Base-by-base conservation (phyloP, 495 filamentous ascomycete species). In the Penicillium ucsense region DNA sequence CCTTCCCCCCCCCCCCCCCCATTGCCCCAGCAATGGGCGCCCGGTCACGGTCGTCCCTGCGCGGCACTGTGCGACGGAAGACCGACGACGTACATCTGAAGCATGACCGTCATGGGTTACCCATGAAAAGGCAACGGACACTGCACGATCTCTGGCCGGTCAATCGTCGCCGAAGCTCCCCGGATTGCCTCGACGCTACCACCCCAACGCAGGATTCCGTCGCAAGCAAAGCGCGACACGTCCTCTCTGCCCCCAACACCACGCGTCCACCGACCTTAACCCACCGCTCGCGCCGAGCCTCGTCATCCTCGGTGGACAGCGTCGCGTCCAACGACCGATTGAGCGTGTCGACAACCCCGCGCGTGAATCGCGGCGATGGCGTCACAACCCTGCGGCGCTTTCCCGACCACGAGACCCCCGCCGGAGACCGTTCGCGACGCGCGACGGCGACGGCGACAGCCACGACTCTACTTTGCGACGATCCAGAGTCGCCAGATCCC, bases 111-210 rank as follows among this genome's bases (percentile, higher is more conserved):
- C 55, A 35, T 38, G 53, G 57, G 6, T 59, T 61, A 47, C 63
- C 61, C 12, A 39, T 60, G 30, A 69, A 68, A 50, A 62, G 58
- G 35, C 58, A 60, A 49, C 58, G 62, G 45, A 48, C 62, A 1
- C 53, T 57, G 35, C 52, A 50, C 8, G 43, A 59, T 35, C 40
- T 51, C 12, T 49, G 54, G 45, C 62, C 54, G 35, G 30, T 34
- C 6, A 33, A 43, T 31, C 59, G 64, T 43, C 70, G 58, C 54
- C 61, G 53, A 47, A 71, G 64, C 51, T 68, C 65, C 30, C 65
- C 68, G 5, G 68, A 70, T 44, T 65, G 66, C 30, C 58, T 72
- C n/a, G 66, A 69, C 40, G 61, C 58, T 29, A 66, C 51, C 29
- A 45, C 53, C 43, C 51, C 53, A 39, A 48, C 54, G 8, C 31